phyloP scores from a whole-genome alignment of 1,284 basidiomycete species.

The Apiotrichum akiyoshidainum region DNA sequence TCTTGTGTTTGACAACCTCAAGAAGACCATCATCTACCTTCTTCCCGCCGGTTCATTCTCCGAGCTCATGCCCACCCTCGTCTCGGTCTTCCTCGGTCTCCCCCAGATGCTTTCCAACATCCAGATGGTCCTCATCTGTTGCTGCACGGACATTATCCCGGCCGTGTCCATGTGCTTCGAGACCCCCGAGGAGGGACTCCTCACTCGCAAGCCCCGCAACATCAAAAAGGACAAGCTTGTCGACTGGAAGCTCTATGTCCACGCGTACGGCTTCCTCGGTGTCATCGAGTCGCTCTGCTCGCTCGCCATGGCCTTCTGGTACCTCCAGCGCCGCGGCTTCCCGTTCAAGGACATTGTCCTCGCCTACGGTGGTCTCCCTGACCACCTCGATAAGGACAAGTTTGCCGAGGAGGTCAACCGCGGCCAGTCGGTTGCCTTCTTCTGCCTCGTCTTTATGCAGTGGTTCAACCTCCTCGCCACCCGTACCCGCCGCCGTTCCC shows the following conservation, averaged over 20 bases:
- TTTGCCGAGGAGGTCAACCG: slow-evolving; percentile 52
- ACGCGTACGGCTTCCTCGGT: slow-evolving; percentile 65
- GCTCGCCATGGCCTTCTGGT: slow-evolving; percentile 55
- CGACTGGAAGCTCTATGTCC: slow-evolving; percentile 57
- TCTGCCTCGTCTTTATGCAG: slow-evolving; percentile 67
- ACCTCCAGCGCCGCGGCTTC: slow-evolving; percentile 57
- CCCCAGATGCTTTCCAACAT: slow-evolving; percentile 58
- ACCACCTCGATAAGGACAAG: slow-evolving; percentile 36
- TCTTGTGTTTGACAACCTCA: slow-evolving; percentile 66
- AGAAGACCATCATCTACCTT: slow-evolving; percentile 53
- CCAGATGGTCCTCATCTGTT: slow-evolving; percentile 48
- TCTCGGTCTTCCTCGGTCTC: slow-evolving; percentile 56
- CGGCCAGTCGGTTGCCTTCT: slow-evolving; percentile 58
- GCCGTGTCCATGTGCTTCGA: slow-evolving; percentile 61
- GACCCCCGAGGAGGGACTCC: slow-evolving; percentile 58
- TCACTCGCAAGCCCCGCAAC: slow-evolving; percentile 64
- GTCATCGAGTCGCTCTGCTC: slow-evolving; percentile 58
- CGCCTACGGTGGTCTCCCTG: slow-evolving; percentile 55
- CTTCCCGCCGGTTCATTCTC: slow-evolving; percentile 57
- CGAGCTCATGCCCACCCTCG: slow-evolving; percentile 66
- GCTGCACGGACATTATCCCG: slow-evolving; percentile 53
- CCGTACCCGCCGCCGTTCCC: slow-evolving; percentile 56
- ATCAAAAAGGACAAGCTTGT: slow-evolving; percentile 56
- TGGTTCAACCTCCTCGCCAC: slow-evolving; percentile 60
- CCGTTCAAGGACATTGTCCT: slow-evolving; percentile 59